Base-by-base conservation (phyloP, 768 basidiomycete genomes). In the Tylopilus rubrobrunneus region DNA sequence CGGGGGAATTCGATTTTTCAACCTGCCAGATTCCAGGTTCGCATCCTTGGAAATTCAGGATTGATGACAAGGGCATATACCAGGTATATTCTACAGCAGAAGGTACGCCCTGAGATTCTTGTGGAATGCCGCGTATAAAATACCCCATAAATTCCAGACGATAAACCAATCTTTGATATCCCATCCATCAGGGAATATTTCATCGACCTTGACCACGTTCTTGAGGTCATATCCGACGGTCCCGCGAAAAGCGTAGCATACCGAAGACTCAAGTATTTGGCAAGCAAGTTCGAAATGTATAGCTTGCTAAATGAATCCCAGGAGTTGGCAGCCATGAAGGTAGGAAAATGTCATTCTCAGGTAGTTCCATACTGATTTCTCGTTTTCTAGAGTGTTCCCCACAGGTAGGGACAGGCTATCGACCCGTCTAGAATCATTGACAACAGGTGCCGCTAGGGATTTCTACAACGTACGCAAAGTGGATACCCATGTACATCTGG, bases 401-500 rank as follows among this genome's bases (percentile, higher is more conserved):
- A 69, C 42, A 69, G 68, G 68, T 69, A n/a, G 37, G 56, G 27
- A 29, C 29, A 41, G 15, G 10, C 12, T 39, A 23, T 23, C 12
- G 23, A 21, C 11, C 31, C 27, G 19, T 19, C 28, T 15, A 33
- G 43, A 45, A n/a, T 34, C 41, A n/a, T 49, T 56, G 56, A 60
- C 49, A 28, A 12, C 25, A 21, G 10, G 14, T 31, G 11, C 23
- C 11, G 55, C n/a, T 66, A 95, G 96, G 55, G 97, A 99, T 73
- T 98, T 99, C 62, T 99, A 99, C 73, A 99, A 99, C 67, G 78
- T 93, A 48, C 86, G 97, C 25, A 99, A 99, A 69, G 97, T 99
- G 55, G 97, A 99, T 67, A 99, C 97, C 8, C 97, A 99, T 71
- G 92, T 99, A 28, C 97, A 99, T 64, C 92, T 98, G 68, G 96